Evolutionary conservation across 2,329 filamentous ascomycete genomes (phyloP).

Genomic region (Zymoseptoria brevis): DNA sequence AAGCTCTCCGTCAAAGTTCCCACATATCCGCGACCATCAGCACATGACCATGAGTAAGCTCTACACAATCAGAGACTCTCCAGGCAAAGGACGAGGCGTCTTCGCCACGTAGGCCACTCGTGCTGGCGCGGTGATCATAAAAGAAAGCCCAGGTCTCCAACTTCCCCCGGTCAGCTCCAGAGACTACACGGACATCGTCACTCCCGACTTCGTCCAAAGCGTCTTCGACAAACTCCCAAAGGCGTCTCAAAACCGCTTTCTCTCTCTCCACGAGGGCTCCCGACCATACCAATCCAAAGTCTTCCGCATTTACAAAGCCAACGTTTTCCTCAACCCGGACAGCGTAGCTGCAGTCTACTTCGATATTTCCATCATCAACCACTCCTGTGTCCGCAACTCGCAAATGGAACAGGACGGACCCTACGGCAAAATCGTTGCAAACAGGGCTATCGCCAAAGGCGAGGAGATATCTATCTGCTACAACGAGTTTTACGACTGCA

Average conservation of each 20-base stretch:
- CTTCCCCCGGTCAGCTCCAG: background rate
- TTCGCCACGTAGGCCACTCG: constrained; percentile 4
- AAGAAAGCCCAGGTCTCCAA: background rate
- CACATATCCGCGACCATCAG: background rate
- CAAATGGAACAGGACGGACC: background rate
- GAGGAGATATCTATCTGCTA: constrained; percentile 9
- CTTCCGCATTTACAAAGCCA: constrained; percentile 8
- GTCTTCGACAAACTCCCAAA: constrained; percentile 1
- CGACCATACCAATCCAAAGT: constrained; percentile 1
- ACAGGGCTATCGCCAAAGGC: constrained; percentile 5
- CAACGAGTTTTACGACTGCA: background rate
- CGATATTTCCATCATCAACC: constrained; percentile 6
- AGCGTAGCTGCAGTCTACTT: background rate
- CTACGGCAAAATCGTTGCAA: background rate
- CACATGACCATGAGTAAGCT: background rate
- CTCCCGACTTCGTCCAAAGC: background rate
- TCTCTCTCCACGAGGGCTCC: constrained; percentile 5
- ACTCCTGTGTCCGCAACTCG: constrained; percentile 4
- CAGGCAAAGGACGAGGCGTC: constrained; percentile 8
- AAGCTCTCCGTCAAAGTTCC: background rate
- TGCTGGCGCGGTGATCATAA: constrained; percentile 4
- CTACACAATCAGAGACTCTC: constrained; percentile 1
- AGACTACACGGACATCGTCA: background rate
- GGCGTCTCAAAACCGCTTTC: background rate
- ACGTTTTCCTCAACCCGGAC: background rate